Conservation (phyloP, 768 basidiomycete species). For the Amanita muscaria region DNA sequence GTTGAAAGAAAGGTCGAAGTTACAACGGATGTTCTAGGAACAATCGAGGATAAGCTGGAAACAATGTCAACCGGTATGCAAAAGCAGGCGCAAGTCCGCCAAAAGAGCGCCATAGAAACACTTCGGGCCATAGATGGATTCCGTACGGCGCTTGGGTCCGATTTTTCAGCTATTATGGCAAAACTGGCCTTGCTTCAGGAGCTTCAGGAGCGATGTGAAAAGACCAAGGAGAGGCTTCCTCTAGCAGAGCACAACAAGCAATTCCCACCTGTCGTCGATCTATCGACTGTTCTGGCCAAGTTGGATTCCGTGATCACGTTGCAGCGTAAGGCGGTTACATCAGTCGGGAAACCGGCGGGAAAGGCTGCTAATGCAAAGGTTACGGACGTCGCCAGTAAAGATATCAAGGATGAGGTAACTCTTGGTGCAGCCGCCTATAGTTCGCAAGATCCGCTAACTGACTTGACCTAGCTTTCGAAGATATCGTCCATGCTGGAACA, state of each 20-base stretch:
- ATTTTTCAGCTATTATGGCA: conserved; percentile 27
- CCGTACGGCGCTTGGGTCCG: conserved; percentile 27
- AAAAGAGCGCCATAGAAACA: conserved; percentile 13
- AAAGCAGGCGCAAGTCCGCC: conserved; percentile 5
- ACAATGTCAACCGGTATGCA: conserved; percentile 12
- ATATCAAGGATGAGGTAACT: conserved; percentile 9
- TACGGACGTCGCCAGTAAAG: conserved; percentile 5
- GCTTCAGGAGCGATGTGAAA: conserved; percentile 10
- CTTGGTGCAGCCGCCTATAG: neutral
- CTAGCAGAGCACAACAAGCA: conserved; percentile 6
- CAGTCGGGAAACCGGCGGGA: conserved; percentile 7
- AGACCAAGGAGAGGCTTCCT: conserved; percentile 5
- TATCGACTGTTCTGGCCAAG: conserved; percentile 6
- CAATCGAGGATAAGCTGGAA: conserved; percentile 22
- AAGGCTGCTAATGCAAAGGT: neutral
- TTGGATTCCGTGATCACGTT: conserved; percentile 6
- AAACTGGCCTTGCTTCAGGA: conserved; percentile 24
- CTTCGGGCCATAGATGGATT: conserved; percentile 30
- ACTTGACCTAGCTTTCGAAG: conserved; percentile 27
- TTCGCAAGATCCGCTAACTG: neutral
- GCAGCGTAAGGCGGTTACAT: conserved; percentile 14
- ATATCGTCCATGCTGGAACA: conserved; percentile 40
- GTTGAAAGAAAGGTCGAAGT: conserved; percentile 22
- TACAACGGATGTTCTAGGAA: conserved; percentile 18
- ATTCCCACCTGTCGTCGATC: conserved; percentile 1